Evolutionary conservation across 1,284 basidiomycete genomes (phyloP), one percentile per base, ranked within the genome.

Genomic region (Agroathelia rolfsii): DNA sequence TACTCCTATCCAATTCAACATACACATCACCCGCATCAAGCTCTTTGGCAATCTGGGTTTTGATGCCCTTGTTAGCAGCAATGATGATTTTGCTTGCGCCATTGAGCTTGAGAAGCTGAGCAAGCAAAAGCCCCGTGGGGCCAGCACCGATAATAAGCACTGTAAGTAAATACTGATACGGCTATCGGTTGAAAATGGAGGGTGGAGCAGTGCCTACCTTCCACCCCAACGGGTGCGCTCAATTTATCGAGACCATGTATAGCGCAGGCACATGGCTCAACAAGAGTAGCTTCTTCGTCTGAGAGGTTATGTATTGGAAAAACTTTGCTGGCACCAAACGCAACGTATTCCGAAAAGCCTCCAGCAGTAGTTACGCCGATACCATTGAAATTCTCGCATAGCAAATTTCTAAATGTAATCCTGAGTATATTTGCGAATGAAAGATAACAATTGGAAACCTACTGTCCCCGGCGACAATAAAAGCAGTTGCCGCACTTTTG

Each of bases 201-300:
- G n/a, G n/a, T n/a, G n/a, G n/a, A n/a, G n/a, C n/a, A n/a, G n/a
- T n/a, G n/a, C n/a, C n/a, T n/a, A n/a, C n/a, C n/a, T 36, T 86
- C 81, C 28, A 77, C 62, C 22, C 87, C 87, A 40, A 87, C 79
- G 11, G 77, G 69, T 17, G 82, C 74, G 39, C 66, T 69, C 34
- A 92, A 69, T 51, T 84, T 86, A 61, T 90, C 88, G 39, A 88
- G 69, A 9, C 87, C 87, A 56, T 92, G 88, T 34, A 92, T 72
- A 11, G 87, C 87, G 51, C 87, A 92, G 10, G 86, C 77, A 3
- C 86, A 81, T 12, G 87, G 87, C 53, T 92, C 87, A 34, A 90
- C 62, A n/a, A 92, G 69, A 3, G 84, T 88, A 0, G 87, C 80
- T 47, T 90, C 84, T 55, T 86, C 80, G 47, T 90, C 85, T n/a